Evolutionary conservation across 768 basidiomycete species (phyloP).

Genomic region (Gloeopeniophorella convolvens): DNA sequence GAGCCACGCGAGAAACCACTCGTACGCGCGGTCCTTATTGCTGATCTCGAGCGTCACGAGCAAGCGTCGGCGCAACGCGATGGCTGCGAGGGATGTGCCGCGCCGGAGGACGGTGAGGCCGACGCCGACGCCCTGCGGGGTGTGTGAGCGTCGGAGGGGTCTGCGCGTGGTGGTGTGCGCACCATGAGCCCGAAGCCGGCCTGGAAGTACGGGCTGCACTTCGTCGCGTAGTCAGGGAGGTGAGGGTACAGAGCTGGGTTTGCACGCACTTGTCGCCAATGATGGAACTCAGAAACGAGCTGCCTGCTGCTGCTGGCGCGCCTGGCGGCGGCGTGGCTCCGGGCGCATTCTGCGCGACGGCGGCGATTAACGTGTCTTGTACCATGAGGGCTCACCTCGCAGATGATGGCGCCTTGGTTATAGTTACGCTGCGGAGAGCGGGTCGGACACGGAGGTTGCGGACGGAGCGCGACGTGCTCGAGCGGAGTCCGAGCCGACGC

Average conservation of each 20-base stretch:
- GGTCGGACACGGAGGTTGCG: no score
- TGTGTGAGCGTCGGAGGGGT: not conserved
- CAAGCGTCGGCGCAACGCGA: constrained; percentile 78
- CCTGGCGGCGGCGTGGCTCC: not conserved
- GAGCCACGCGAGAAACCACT: constrained; percentile 98
- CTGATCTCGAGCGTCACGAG: constrained; percentile 94
- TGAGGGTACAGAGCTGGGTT: not conserved
- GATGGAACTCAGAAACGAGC: constrained; percentile 25
- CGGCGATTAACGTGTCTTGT: no score
- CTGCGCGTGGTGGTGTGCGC: constrained; percentile 10
- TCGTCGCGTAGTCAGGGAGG: constrained; percentile 20
- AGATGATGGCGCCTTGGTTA: no score
- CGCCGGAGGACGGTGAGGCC: constrained; percentile 71
- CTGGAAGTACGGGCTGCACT: constrained; percentile 89
- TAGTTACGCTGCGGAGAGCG: no score
- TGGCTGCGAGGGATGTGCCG: constrained; percentile 59
- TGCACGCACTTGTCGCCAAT: constrained; percentile 61
- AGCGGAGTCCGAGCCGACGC: no score
- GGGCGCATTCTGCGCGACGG: not conserved
- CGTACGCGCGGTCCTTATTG: constrained; percentile 90
- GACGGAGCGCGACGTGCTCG: no score
- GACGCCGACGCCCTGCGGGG: constrained; percentile 77
- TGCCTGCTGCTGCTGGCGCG: not conserved
- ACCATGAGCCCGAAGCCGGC: constrained; percentile 99
- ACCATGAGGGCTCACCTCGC: no score